A percentile compares a stretch with the other conserved stretches of the same genome.
Conservation (phyloP, 768 basidiomycete species). For the Hypholoma sublateritium region DNA sequence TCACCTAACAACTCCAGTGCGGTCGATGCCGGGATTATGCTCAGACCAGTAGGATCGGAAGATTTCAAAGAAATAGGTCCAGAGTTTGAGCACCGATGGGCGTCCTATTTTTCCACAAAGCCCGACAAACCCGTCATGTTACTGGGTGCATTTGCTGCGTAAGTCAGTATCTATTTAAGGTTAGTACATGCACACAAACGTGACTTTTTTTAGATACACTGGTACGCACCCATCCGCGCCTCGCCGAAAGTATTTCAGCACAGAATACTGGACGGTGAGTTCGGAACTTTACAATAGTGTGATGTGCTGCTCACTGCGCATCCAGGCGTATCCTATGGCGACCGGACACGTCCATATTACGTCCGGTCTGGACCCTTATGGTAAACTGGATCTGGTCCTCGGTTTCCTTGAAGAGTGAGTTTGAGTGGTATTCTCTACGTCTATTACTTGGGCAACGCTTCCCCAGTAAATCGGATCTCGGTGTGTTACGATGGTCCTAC, state of each 20-base stretch:
- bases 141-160: conserved; percentile 40
- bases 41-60: conserved; percentile 53
- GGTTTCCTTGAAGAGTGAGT: background rate
- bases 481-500: conserved; percentile 45
- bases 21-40: conserved; percentile 54
- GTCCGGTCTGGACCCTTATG: background rate
- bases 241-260: background rate
- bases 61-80: conserved; percentile 38
- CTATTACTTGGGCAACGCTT: background rate
- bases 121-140: conserved; percentile 56
- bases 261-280: background rate
- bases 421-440: background rate
- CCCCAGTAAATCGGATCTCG: conserved; percentile 34
- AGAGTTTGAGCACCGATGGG: conserved; percentile 47
- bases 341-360: conserved; percentile 1
- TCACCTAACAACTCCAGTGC: conserved; percentile 29
- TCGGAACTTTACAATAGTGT: background rate
- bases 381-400: background rate
- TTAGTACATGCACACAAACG: background rate
- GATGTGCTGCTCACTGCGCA: background rate
- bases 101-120: conserved; percentile 42
- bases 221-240: background rate
- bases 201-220: background rate
- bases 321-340: background rate
- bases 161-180: conserved; percentile 9